Evolutionary conservation across 2,329 filamentous ascomycete species (phyloP).

Genomic region (Exophiala aquamarina): DNA sequence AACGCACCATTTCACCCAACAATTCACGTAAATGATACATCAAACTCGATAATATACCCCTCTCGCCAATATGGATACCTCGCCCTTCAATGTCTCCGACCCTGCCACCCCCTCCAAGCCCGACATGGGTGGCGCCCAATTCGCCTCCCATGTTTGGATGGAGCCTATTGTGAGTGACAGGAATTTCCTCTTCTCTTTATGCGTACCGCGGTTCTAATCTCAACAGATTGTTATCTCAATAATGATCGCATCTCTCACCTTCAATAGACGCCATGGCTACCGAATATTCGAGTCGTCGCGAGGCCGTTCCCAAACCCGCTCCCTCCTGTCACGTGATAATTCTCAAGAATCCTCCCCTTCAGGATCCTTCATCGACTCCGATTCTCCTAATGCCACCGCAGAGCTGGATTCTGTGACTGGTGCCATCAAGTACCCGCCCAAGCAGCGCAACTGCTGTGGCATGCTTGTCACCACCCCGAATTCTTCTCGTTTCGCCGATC

Average conservation of each 20-base stretch:
- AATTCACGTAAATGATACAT: neutral
- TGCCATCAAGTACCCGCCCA: slow-evolving; percentile 43
- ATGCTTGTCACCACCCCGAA: slow-evolving; percentile 55
- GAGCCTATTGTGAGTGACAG: slow-evolving; percentile 35
- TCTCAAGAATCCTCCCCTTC: slow-evolving; percentile 21
- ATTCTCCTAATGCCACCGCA: slow-evolving; percentile 39
- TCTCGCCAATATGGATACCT: slow-evolving; percentile 12
- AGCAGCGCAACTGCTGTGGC: slow-evolving; percentile 54
- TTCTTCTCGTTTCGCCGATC: slow-evolving; percentile 59
- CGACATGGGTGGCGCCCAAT: slow-evolving; percentile 37
- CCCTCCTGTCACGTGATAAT: slow-evolving; percentile 17
- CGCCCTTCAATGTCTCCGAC: slow-evolving; percentile 17
- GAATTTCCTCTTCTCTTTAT: neutral
- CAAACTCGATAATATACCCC: neutral
- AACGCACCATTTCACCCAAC: neutral
- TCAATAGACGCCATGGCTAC: slow-evolving; percentile 48
- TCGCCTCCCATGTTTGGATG: slow-evolving; percentile 36
- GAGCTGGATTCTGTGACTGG: slow-evolving; percentile 36
- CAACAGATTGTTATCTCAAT: slow-evolving; percentile 52
- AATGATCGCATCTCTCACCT: slow-evolving; percentile 48
- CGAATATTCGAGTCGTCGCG: slow-evolving; percentile 38
- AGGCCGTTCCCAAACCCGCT: slow-evolving; percentile 23
- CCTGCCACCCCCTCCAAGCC: slow-evolving; percentile 21
- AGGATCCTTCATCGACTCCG: slow-evolving; percentile 24
- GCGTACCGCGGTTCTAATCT: neutral